Evolutionary conservation across 2,329 filamentous ascomycete genomes (phyloP), one percentile per base, ranked within the genome.

Genomic region (Colletotrichum tropicale): DNA sequence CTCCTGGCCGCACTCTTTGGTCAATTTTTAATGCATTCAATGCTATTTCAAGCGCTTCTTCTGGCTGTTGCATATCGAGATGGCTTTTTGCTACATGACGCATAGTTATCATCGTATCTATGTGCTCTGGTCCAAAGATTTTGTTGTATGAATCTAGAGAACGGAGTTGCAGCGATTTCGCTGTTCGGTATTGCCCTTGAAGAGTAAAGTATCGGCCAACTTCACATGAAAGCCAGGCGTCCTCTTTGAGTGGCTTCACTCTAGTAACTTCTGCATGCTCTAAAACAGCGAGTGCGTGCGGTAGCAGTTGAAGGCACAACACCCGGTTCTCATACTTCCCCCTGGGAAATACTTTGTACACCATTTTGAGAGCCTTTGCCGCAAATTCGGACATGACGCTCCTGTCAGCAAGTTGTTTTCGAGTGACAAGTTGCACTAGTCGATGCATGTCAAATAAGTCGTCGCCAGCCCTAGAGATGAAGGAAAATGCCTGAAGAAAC

Each of bases 391-490:
- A 75, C 0, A 69, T 38, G 8, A 1, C n/a, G 2, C 24, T 2
- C 30, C 21, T 21, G 1, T 56, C n/a, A 0, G 8, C 8, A 4
- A 86, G 71, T 80, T 83, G 85, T 43, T 79, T 81, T 6, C 75
- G 79, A 0, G 82, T 84, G 0, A 82, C 80, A 8, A 85, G 62
- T 15, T 86, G 84, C 0, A 86, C 78, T 0, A 86, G 81, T 1
- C 82, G 81, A 66, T 85, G 84, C 79, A 86, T 82, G 10, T 81
- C 71, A 5, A 82, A 71, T 8, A 52, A 66, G 0, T 77, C 55
- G 1, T 43, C 70, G 1, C 75, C 78, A 21, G 77, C 78, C 38
- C 79, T 76, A 0, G 66, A 71, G 0, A 83, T 62, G 30, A 84
- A 81, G 10, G 81, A 83, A 21, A 83, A 84, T 2, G 82, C 82